These are phyloP conservation scores for Botryobasidium botryosum DNA, from an alignment of 768 basidiomycete genomes.

Conservation along the genomic window DNA sequence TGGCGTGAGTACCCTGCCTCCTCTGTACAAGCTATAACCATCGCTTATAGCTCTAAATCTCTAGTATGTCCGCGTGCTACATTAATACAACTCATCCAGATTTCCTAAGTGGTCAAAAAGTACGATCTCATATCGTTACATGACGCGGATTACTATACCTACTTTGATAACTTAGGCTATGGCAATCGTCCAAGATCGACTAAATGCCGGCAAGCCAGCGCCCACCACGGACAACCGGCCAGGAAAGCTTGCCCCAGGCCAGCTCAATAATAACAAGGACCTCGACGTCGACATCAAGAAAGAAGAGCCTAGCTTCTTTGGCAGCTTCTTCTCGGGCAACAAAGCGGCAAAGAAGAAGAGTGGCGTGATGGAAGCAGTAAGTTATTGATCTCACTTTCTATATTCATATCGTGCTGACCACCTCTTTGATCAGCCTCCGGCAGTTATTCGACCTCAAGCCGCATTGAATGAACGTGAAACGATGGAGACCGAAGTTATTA, in stretches of 20 bases:
- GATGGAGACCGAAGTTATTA: slow-evolving; percentile 99
- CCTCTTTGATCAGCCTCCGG: slow-evolving; percentile 48
- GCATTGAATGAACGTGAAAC: slow-evolving; percentile 87
- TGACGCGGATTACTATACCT: slow-evolving; percentile 6
- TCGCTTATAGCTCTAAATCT: background rate
- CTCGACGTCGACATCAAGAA: slow-evolving; percentile 80
- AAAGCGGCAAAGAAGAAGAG: slow-evolving; percentile 49
- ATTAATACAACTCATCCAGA: slow-evolving; percentile 99
- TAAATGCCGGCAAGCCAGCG: slow-evolving; percentile 68
- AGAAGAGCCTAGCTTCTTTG: slow-evolving; percentile 85
- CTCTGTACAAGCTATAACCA: background rate
- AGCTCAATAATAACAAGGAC: slow-evolving; percentile 85
- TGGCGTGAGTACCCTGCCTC: slow-evolving; percentile 40
- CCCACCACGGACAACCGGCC: slow-evolving; percentile 50
- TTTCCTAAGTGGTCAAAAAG: slow-evolving; percentile 92
- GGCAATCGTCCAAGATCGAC: slow-evolving; percentile 64
- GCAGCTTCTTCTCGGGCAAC: slow-evolving; percentile 71
- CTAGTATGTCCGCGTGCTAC: slow-evolving; percentile 97
- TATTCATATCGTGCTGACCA: background rate
- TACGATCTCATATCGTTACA: slow-evolving; percentile 13
- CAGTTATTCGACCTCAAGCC: slow-evolving; percentile 74
- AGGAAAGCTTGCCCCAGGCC: slow-evolving; percentile 39
- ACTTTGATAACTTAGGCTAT: slow-evolving; percentile 63
- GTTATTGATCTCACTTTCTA: slow-evolving; percentile 10
- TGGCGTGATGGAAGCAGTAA: slow-evolving; percentile 39